Percentiles rank a stretch among this genome's conserved stretches.
These are phyloP conservation scores for Rhizopogon rudus DNA, from an alignment of 768 basidiomycete species.

Conservation along the genomic window DNA sequence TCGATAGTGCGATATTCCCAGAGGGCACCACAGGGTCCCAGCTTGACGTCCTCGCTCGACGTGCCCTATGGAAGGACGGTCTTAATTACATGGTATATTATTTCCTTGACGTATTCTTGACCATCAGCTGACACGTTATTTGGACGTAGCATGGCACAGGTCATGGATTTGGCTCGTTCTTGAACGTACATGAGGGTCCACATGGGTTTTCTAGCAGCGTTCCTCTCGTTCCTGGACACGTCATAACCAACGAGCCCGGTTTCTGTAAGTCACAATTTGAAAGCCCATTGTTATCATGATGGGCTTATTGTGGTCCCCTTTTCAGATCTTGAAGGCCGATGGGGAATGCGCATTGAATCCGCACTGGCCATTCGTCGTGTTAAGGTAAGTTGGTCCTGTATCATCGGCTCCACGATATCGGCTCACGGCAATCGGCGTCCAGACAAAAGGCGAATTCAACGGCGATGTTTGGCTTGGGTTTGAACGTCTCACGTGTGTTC, in stretches of 20 bases:
- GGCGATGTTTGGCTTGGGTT: constrained; percentile 84
- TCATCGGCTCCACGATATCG: background rate
- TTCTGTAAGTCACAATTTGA: constrained; percentile 56
- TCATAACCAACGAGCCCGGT: constrained; percentile 93
- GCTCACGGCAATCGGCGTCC: constrained; percentile 8
- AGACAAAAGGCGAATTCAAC: constrained; percentile 71
- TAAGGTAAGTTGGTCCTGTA: constrained; percentile 25
- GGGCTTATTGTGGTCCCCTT: constrained; percentile 8
- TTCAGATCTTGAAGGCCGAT: constrained; percentile 69
- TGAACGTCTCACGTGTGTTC: constrained; percentile 90
- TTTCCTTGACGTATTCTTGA: constrained; percentile 4
- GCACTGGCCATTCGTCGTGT: constrained; percentile 70
- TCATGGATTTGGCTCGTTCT: constrained; percentile 84
- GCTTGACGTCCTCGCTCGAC: constrained; percentile 86
- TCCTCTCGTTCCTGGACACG: constrained; percentile 78
- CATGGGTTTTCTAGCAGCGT: constrained; percentile 69
- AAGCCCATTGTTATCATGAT: constrained; percentile 5
- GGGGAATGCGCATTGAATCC: constrained; percentile 92
- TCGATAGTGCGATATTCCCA: constrained; percentile 88
- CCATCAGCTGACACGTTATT: constrained; percentile 10
- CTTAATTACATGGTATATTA: constrained; percentile 67
- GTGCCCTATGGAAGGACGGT: constrained; percentile 83
- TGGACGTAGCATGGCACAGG: constrained; percentile 77
- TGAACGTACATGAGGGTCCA: constrained; percentile 83
- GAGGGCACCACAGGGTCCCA: constrained; percentile 81